Percentiles rank a stretch among this genome's conserved stretches.
Conservation (phyloP, 257 asterid species). For the Schizonepeta tenuifolia region DNA sequence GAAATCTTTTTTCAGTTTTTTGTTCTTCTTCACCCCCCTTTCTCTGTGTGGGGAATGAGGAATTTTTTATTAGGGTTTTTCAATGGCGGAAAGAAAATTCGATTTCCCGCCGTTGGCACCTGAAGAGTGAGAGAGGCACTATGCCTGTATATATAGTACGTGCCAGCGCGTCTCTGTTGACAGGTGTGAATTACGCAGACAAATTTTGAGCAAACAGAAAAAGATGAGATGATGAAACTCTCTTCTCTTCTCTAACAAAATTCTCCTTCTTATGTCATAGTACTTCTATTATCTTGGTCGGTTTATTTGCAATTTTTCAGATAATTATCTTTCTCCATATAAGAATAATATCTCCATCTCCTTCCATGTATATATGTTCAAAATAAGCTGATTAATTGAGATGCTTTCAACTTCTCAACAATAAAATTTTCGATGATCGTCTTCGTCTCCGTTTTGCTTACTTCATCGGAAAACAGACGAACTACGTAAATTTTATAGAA, state of each 20-base stretch:
- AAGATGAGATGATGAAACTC: not conserved
- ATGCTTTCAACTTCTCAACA: not conserved
- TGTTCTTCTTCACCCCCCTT: not conserved
- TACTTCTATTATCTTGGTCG: not conserved
- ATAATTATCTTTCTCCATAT: not conserved
- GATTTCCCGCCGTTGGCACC: slow-evolving; percentile 78
- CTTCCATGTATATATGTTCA: not conserved
- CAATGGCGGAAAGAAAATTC: slow-evolving; percentile 38
- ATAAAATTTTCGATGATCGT: not conserved
- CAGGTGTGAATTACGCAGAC: slow-evolving; percentile 24
- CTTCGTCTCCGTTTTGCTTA: not conserved
- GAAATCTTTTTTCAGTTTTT: not conserved
- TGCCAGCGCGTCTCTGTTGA: slow-evolving; percentile 13
- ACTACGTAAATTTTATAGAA: not conserved
- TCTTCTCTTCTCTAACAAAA: not conserved
- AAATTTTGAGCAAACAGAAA: not conserved
- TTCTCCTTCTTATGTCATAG: not conserved
- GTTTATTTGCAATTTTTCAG: not conserved
- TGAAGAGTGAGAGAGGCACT: slow-evolving; percentile 22
- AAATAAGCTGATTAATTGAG: not conserved
- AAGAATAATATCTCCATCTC: not conserved
- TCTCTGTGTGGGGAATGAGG: slow-evolving; percentile 20
- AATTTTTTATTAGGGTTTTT: slow-evolving; percentile 56
- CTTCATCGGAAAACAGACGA: not conserved
- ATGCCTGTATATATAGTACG: slow-evolving; percentile 19